Evolutionary conservation across 352 stramenopile species (phyloP), one percentile per base, ranked within the genome.

Genomic region (Blastocystis sp.): DNA sequence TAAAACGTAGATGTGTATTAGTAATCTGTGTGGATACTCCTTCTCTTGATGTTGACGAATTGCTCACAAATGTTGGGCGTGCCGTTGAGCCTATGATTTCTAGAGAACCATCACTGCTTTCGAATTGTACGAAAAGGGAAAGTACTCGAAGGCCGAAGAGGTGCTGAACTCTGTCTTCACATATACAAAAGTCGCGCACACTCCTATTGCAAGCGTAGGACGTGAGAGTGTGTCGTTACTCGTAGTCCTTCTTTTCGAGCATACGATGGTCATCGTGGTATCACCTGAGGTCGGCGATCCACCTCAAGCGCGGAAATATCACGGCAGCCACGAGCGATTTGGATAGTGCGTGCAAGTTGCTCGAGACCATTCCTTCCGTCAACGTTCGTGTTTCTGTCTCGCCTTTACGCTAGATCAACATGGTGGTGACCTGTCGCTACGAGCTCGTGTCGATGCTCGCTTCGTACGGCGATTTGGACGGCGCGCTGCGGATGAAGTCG

Each of bases 201-300:
- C 38, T 14, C 38, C 74, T 17, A 28, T 59, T 17, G 38, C 74
- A 3, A 64, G 2, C 56, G 70, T 69, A 23, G 19, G 5, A 53
- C 17, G 10, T 53, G 2, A 21, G 48, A 23, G 53, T 67, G 4
- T 45, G 21, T 59, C 10, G 19, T 84, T 34, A 70, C 10, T 2
- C 61, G 21, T 69, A 84, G 74, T 67, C 56, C 17, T 41, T 64
- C 9, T 84, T 67, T 70, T 84, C 74, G 41, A 59, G 23, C 41
- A 23, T 84, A 14, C 74, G 74, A 62, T 84, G 74, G 74, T 84
- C 74, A 21, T 84, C 74, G 21, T 84, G 74, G 74, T 84, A 84
- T 56, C 74, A 62, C 40, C 10, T 84, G 53, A 11, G 60, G 10
- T 84, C 74, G 11, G 52, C 66, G 41, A 69, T 84, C 23, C 34